Conservation (phyloP, 2,329 filamentous ascomycete species). For the Stagonosporopsis tanaceti region DNA sequence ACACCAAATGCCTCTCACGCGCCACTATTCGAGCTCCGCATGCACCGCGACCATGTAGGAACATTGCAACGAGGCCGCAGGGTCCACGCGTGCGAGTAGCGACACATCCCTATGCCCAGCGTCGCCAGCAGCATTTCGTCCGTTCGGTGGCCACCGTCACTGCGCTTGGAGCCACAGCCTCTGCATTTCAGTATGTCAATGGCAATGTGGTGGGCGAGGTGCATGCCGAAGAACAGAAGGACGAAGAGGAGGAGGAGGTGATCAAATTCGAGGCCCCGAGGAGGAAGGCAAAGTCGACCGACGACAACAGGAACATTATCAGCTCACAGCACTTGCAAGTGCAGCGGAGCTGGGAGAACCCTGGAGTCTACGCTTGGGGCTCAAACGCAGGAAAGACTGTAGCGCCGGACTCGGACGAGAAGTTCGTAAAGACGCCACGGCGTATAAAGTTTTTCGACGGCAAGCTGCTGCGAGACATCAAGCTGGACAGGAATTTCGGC, state of each 20-base stretch:
- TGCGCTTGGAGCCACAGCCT: constrained; percentile 54
- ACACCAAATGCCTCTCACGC: constrained; percentile 41
- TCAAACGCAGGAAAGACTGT: constrained; percentile 86
- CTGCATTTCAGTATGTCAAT: constrained; percentile 55
- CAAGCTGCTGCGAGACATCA: constrained; percentile 83
- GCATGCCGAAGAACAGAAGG: constrained; percentile 61
- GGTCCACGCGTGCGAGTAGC: constrained; percentile 35
- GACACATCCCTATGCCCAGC: constrained; percentile 51
- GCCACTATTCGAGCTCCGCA: constrained; percentile 36
- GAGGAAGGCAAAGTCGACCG: constrained; percentile 64
- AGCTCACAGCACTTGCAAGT: constrained; percentile 90
- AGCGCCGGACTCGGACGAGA: constrained; percentile 80
- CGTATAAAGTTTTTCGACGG: constrained; percentile 85
- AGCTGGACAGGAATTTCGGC: constrained; percentile 81
- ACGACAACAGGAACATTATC: constrained; percentile 77
- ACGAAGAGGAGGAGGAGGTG: constrained; percentile 58
- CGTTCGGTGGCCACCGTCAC: constrained; percentile 55
- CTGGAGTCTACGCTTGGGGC: constrained; percentile 94
- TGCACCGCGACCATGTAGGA: constrained; percentile 37
- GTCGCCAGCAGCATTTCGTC: constrained; percentile 56
- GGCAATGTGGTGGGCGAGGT: constrained; percentile 51
- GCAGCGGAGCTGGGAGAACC: constrained; percentile 79
- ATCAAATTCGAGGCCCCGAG: constrained; percentile 74
- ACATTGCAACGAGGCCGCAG: constrained; percentile 30
- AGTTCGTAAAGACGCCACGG: constrained; percentile 79